These are phyloP conservation scores for Quercus lobata DNA, from an alignment of 331 rosid species.

Conservation along the genomic window DNA sequence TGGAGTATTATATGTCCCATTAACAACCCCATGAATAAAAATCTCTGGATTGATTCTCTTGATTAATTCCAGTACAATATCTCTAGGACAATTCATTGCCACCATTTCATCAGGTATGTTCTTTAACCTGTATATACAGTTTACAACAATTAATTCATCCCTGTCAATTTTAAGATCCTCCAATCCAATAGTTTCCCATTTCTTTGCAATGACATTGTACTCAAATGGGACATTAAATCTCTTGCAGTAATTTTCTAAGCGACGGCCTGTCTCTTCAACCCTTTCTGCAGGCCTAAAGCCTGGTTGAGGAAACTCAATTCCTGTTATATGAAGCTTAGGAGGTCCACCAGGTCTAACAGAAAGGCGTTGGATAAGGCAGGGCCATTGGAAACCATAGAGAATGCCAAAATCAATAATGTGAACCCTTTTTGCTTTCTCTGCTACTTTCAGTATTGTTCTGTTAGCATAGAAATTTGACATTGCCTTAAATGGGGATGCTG, in stretches of 20 bases:
- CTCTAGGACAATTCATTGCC: constrained; percentile 48
- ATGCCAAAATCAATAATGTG: constrained; percentile 74
- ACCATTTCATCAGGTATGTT: constrained; percentile 60
- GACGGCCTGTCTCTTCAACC: constrained; percentile 53
- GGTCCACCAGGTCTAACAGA: constrained; percentile 61
- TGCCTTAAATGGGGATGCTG: constrained; percentile 24
- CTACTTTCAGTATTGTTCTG: constrained; percentile 18
- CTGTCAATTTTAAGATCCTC: constrained; percentile 51
- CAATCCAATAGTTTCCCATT: constrained; percentile 54
- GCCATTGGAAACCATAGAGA: constrained; percentile 77
- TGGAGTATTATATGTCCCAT: constrained; percentile 52
- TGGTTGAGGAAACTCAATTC: constrained; percentile 64
- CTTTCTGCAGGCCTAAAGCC: constrained; percentile 70
- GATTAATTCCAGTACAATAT: constrained; percentile 48
- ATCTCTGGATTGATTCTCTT: constrained; percentile 59
- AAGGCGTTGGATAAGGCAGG: constrained; percentile 51
- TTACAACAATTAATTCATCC: constrained; percentile 53
- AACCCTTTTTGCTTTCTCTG: constrained; percentile 9
- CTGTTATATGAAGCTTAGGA: constrained; percentile 69
- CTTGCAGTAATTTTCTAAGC: constrained; percentile 45
- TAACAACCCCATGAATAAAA: constrained; percentile 32
- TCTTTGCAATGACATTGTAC: constrained; percentile 48
- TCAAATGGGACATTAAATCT: constrained; percentile 65
- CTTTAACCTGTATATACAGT: constrained; percentile 42
- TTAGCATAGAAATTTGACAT: constrained; percentile 17